Base-by-base conservation (phyloP, 768 basidiomycete species). In the Lactarius psammicola region DNA sequence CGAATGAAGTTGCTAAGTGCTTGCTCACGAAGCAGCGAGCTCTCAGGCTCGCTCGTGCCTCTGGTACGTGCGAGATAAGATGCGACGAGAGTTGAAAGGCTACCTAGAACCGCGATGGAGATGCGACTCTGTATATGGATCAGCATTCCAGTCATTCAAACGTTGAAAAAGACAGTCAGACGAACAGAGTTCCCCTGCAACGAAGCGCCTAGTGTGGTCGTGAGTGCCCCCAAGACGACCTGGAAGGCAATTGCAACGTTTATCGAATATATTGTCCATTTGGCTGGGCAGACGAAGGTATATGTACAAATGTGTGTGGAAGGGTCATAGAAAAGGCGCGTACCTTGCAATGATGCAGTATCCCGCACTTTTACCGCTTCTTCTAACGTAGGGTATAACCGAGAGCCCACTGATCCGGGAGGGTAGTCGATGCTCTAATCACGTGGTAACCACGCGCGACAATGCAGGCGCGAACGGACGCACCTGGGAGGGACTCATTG, bases 31-130 rank as follows among this genome's bases (percentile, higher is more conserved):
- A 78, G 73, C 49, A 80, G 78, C 1, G 87, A 87, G 20, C 81
- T 64, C 67, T 90, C 88, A 1, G 89, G 89, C 68, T 90, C 88
- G 55, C 82, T 82, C 0, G 87, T 85, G 15, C 87, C 87, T 28
- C 88, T 82, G n/a, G 83, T 80, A 15, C 85, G 83, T 3, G 89
- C 89, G 33, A 91, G 80, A 74, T 87, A 90, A 7, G 88, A 86
- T 28, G 89, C 88, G 15, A 86, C 81, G 26, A 90, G 23, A 0
- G 88, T 91, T 1, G 87, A 74, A 18, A 87, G 63, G 23, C 85
- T 88, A 36, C 88, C 80, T 44, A 82, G 74, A 46, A 80, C 51
- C 6, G 80, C 69, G 18, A 76, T 78, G 18, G 75, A 72, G 49
- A 81, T 13, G 4, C 63, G 38, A 78, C 76, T 3, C 75, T 74